Conservation (phyloP, 305 asterid genomes). For the Fraxinus nigra region DNA sequence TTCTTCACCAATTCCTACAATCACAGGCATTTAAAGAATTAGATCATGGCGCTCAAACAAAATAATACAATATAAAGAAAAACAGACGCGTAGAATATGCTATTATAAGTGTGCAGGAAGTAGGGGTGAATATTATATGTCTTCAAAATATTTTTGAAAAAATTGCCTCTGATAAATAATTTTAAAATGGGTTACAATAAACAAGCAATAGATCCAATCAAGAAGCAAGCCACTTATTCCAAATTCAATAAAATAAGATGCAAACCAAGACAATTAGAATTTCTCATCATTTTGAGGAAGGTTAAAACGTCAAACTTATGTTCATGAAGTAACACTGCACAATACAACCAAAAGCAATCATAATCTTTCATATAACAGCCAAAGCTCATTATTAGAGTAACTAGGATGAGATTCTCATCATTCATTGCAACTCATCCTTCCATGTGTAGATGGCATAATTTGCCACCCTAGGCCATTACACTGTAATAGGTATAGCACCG, state of each 20-base stretch:
- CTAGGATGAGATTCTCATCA: not conserved
- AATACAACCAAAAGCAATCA: not conserved
- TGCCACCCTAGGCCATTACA: not conserved
- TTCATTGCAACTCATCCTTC: not conserved
- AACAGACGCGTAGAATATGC: not conserved
- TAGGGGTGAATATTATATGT: not conserved
- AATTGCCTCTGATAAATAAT: not conserved
- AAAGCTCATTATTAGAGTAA: not conserved
- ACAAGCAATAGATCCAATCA: not conserved
- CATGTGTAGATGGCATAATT: not conserved
- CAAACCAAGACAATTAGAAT: not conserved
- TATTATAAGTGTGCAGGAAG: not conserved
- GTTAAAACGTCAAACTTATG: not conserved
- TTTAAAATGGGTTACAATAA: not conserved
- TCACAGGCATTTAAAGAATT: not conserved
- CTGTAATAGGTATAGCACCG: not conserved
- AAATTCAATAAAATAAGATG: not conserved
- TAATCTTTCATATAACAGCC: not conserved
- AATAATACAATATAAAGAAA: not conserved
- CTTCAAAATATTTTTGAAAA: not conserved
- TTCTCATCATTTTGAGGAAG: not conserved
- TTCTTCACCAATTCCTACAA: slow-evolving; percentile 72
- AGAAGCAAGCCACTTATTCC: not conserved
- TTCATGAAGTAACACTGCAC: not conserved
- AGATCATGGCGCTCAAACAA: slow-evolving; percentile 6